phyloP scores from a whole-genome alignment of 768 basidiomycete genomes.

The Rhodotorula kratochvilovae region DNA sequence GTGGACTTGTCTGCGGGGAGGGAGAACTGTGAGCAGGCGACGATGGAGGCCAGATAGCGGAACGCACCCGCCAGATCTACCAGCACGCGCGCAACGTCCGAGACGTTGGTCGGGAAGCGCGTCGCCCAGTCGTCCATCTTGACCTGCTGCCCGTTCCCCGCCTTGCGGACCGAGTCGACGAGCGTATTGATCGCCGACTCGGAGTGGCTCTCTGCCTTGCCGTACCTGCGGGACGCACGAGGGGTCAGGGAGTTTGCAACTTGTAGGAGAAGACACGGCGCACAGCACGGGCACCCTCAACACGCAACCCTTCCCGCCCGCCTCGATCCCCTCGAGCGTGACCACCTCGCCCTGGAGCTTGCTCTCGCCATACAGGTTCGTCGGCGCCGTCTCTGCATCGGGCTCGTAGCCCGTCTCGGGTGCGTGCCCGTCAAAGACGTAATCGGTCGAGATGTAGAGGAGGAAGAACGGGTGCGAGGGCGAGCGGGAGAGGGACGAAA shows the following conservation, averaged over 20 bases:
- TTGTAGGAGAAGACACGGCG: slow-evolving; percentile 45
- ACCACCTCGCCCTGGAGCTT: slow-evolving; percentile 83
- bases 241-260: no score
- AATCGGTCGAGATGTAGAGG: slow-evolving; percentile 93
- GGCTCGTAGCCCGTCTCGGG: slow-evolving; percentile 71
- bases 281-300: slow-evolving; percentile 86
- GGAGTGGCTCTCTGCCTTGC: slow-evolving; percentile 72
- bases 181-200: slow-evolving; percentile 88
- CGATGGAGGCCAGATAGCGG: slow-evolving; percentile 5
- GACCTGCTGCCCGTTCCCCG: slow-evolving; percentile 71
- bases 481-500: slow-evolving; percentile 63
- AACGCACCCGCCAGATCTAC: slow-evolving; percentile 65
- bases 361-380: slow-evolving; percentile 80
- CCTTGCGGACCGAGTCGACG: slow-evolving; percentile 77
- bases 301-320: slow-evolving; percentile 59
- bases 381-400: slow-evolving; percentile 66
- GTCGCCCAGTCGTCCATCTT: slow-evolving; percentile 95
- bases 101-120: slow-evolving; percentile 83
- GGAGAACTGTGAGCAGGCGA: background rate
- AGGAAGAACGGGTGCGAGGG: slow-evolving; percentile 56
- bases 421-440: slow-evolving; percentile 90
- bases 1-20: slow-evolving; percentile 4
- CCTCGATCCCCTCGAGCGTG: slow-evolving; percentile 58
- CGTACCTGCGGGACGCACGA: slow-evolving; percentile 67
- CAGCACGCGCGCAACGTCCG: slow-evolving; percentile 80